Percentiles rank a stretch among this genome's conserved stretches.
These are phyloP conservation scores for Lineolata rhizophorae DNA, from an alignment of 495 filamentous ascomycete species.

Conservation along the genomic window DNA sequence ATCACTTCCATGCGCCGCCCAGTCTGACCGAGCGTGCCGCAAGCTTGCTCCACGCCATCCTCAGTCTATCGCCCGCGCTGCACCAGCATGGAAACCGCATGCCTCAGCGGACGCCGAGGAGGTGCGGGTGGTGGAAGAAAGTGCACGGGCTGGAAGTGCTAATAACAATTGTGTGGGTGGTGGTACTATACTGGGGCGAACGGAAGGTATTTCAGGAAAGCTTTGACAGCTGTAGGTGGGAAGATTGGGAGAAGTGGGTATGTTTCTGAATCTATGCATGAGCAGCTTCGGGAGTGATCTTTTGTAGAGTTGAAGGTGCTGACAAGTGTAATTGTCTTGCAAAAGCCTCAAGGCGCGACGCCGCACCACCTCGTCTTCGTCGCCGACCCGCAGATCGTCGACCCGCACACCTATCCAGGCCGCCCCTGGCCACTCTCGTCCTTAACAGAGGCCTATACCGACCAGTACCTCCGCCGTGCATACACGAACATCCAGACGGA, in stretches of 20 bases:
- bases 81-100: too few species aligned
- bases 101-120: too few species aligned
- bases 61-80: too few species aligned
- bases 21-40: neutral
- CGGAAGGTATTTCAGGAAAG: conserved; percentile 45
- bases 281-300: too few species aligned
- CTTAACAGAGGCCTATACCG: conserved; percentile 61
- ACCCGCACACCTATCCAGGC: conserved; percentile 88
- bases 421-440: conserved; percentile 74
- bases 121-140: too few species aligned
- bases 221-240: conserved; percentile 58
- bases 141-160: too few species aligned
- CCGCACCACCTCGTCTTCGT: conserved; percentile 78
- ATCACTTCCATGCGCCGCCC: neutral
- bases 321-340: conserved; percentile 3
- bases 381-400: conserved; percentile 93
- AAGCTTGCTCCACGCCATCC: too few species aligned
- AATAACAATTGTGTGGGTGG: conserved; percentile 53
- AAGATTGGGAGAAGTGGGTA: conserved; percentile 84
- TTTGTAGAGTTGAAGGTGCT: too few species aligned
- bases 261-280: conserved; percentile 14
- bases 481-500: conserved; percentile 47
- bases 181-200: conserved; percentile 74
- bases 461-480: conserved; percentile 66
- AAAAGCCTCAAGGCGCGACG: conserved; percentile 45